Percentiles rank a stretch among this genome's conserved stretches.
Conservation (phyloP, 2,329 filamentous ascomycete genomes). For the Colletotrichum tropicicola region DNA sequence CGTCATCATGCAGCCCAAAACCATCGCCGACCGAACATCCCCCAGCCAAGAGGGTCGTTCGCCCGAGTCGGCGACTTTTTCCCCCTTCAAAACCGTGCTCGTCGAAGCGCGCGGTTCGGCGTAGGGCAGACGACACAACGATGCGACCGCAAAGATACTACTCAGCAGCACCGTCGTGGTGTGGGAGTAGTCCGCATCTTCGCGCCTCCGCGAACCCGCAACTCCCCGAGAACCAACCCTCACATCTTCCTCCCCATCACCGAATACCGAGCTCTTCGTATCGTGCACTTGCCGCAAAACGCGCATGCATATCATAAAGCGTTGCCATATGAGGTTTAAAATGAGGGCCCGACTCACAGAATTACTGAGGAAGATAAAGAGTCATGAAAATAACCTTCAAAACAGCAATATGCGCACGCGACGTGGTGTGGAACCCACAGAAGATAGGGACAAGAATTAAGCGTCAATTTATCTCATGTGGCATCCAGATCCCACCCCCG, state of each 20-base stretch:
- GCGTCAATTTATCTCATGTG: conserved; percentile 3
- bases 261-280: background rate
- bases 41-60: too few species aligned
- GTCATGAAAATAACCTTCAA: conserved; percentile 6
- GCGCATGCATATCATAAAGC: too few species aligned
- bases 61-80: background rate
- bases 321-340: conserved; percentile 36
- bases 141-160: too few species aligned
- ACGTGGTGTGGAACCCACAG: background rate
- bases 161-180: too few species aligned
- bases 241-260: too few species aligned
- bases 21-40: background rate
- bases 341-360: background rate
- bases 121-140: too few species aligned
- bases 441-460: background rate
- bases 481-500: background rate
- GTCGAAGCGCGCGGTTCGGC: too few species aligned
- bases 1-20: too few species aligned
- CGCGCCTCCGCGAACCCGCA: too few species aligned
- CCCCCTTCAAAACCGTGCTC: background rate
- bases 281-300: conserved; percentile 15
- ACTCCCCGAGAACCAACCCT: too few species aligned
- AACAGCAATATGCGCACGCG: background rate
- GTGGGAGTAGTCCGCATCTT: too few species aligned
- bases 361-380: background rate